Evolutionary conservation across 257 asterid genomes (phyloP).

Genomic region (Ballota nigra): DNA sequence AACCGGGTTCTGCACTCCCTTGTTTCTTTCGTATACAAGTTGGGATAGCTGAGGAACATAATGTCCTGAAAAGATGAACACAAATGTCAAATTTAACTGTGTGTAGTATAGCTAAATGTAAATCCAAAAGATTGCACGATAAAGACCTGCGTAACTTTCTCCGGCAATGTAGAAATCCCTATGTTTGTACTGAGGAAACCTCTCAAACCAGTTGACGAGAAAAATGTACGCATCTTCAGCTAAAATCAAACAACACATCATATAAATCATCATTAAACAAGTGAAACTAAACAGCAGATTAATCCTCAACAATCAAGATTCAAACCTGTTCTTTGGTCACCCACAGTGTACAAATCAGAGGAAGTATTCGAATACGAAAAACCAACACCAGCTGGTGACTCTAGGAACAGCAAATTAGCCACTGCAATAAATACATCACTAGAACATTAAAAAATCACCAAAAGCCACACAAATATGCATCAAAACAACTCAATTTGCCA

Average conservation of each 20-base stretch:
- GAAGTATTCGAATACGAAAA: conserved; percentile 90
- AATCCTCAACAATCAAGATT: conserved; percentile 16
- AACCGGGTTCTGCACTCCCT: conserved; percentile 69
- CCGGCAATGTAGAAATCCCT: conserved; percentile 90
- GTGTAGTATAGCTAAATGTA: neutral
- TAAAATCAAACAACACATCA: conserved; percentile 26
- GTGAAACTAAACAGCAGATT: neutral
- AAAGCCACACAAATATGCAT: neutral
- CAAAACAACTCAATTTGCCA: conserved; percentile 3
- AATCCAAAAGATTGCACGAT: neutral
- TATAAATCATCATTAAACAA: neutral
- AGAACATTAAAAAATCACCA: conserved; percentile 16
- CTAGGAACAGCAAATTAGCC: conserved; percentile 93
- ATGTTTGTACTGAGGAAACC: conserved; percentile 95
- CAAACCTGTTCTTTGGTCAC: conserved; percentile 82
- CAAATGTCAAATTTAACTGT: neutral
- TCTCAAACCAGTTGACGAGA: conserved; percentile 85
- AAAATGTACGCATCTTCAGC: conserved; percentile 86
- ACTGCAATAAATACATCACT: conserved; percentile 48
- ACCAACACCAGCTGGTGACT: conserved; percentile 99
- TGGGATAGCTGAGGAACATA: conserved; percentile 94
- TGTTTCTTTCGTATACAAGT: conserved; percentile 58
- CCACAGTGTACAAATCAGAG: conserved; percentile 73
- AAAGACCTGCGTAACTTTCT: conserved; percentile 92
- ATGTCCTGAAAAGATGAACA: conserved; percentile 59